Conservation (phyloP, 2,329 filamentous ascomycete genomes). For the Arthrobotrys pseudoclavata region DNA sequence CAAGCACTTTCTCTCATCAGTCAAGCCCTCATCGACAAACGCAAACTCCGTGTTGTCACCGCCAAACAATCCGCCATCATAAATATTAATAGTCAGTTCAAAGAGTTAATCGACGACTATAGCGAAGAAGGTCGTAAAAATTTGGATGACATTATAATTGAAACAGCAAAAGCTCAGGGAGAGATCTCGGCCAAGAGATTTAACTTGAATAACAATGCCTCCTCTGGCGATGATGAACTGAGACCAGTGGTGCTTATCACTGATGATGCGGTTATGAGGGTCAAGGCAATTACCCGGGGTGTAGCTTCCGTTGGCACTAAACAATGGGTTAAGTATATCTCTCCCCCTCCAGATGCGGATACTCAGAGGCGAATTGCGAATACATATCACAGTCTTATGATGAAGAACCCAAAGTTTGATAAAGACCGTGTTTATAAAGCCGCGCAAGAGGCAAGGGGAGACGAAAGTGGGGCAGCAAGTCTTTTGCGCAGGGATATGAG, state of each 20-base stretch:
- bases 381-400: conserved; percentile 37
- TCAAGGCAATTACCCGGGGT: conserved; percentile 62
- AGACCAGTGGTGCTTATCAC: conserved; percentile 63
- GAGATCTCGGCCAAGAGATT: conserved; percentile 31
- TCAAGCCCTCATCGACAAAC: conserved; percentile 61
- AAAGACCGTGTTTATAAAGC: conserved; percentile 46
- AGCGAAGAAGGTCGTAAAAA: conserved; percentile 61
- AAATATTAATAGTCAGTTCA: conserved; percentile 59
- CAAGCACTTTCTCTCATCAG: conserved; percentile 61
- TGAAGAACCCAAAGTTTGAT: conserved; percentile 36
- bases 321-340: conserved; percentile 50
- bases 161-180: conserved; percentile 61
- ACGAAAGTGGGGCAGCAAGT: conserved; percentile 38
- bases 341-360: conserved; percentile 43
- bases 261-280: conserved; percentile 63
- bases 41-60: conserved; percentile 62
- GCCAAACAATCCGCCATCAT: conserved; percentile 62
- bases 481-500: conserved; percentile 42
- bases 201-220: not conserved
- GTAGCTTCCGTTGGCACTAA: conserved; percentile 61
- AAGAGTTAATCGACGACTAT: conserved; percentile 62
- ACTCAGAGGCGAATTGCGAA: conserved; percentile 46
- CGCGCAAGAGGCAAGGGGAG: conserved; percentile 30
- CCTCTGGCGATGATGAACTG: conserved; percentile 28
- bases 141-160: conserved; percentile 64